Evolutionary conservation across 1,284 basidiomycete species (phyloP), one percentile per base, ranked within the genome.

Genomic region (Sporisorium graminicola): DNA sequence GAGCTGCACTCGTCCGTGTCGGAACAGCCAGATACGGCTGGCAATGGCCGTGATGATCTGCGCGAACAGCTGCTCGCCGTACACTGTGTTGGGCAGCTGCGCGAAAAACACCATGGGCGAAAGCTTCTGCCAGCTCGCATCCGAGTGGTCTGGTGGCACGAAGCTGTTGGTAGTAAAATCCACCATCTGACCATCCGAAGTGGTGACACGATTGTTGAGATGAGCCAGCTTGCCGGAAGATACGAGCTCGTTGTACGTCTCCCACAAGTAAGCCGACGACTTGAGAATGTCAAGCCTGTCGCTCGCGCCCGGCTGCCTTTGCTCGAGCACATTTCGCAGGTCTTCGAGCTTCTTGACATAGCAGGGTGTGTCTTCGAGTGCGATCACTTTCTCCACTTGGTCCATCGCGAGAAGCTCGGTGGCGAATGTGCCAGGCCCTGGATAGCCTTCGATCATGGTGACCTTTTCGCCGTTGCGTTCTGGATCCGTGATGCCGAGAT

Each of bases 51-150:
- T 44, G n/a, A 81, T 42, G 46, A 84, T 71, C 67, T 85, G 84
- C 0, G 81, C 80, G 54, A 78, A 82, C 8, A 85, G 76, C 62
- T 84, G 84, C 50, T 85, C 84, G 13, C 81, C 79, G 44, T 85
- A 81, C 8, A 85, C 84, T 9, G 80, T 79, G 54, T 82, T 84
- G 29, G 84, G 84, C 5, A 85, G 69, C 56, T 84, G 82, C 0
- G 79, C 79, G 22, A 85, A 55, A 57, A 83, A 83, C 43, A 83
- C 52, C 5, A 85, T 22, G 0, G 82, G 80, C 20, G 74, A 77
- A 14, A 68, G 55, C 52, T 65, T 63, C 31, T 65, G 62, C 74
- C 74, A 77, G 59, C 65, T 69, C 31, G 59, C 63, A 51, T 74
- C 74, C 22, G 60, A 47, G 35, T 63, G 57, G 29, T 50, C 60